Percentiles rank a stretch among this genome's conserved stretches.
phyloP scores from a whole-genome alignment of 192 early-diverging fungal species.

The Phycomyces blakesleeanus region DNA sequence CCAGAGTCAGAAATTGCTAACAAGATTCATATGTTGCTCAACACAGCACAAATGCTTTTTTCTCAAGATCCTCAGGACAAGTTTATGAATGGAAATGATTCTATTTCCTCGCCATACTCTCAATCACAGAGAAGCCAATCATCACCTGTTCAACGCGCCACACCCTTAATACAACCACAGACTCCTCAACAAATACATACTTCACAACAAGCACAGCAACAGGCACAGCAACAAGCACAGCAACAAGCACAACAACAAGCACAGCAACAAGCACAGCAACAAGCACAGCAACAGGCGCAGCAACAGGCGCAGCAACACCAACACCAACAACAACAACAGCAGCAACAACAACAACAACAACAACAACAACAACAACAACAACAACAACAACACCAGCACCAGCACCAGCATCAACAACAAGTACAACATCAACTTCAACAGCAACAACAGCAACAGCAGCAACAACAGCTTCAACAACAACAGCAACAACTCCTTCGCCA shows the following conservation, averaged over 20 bases:
- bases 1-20: constrained; percentile 21
- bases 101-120: background rate
- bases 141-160: background rate
- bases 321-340: constrained; percentile 12
- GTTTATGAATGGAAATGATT: background rate
- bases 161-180: constrained; percentile 11
- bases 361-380: background rate
- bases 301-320: constrained; percentile 6
- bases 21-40: constrained; percentile 17
- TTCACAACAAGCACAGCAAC: constrained; percentile 5
- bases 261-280: background rate
- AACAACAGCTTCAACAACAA: background rate
- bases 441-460: constrained; percentile 12
- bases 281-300: constrained; percentile 13
- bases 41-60: constrained; percentile 24
- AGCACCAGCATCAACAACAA: constrained; percentile 9
- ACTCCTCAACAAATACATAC: constrained; percentile 4
- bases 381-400: constrained; percentile 8
- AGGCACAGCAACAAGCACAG: constrained; percentile 9
- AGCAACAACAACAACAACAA: constrained; percentile 7
- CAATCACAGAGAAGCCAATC: constrained; percentile 1
- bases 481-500: constrained; percentile 25
- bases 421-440: constrained; percentile 1
- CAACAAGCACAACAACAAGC: constrained; percentile 3
- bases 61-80: background rate